Conservation (phyloP, 139 green algal species). For the Nannochloris sp. region DNA sequence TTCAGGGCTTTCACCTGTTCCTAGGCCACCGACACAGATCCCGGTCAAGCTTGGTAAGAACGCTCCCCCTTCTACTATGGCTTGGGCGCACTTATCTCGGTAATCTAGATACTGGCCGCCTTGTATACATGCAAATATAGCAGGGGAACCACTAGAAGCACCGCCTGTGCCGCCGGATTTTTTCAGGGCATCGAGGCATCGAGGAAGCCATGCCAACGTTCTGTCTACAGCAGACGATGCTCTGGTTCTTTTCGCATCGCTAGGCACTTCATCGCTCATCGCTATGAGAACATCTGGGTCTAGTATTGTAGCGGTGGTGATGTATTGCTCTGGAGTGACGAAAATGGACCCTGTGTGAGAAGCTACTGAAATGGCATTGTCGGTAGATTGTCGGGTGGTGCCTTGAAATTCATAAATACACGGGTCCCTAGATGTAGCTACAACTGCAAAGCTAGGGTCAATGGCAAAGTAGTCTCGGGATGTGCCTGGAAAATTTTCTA, state of each 20-base stretch:
- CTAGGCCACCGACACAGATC: conserved; percentile 53
- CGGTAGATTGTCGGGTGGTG: conserved; percentile 3
- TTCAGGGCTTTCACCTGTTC: conserved; percentile 46
- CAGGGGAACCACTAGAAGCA: neutral
- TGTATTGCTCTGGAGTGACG: conserved; percentile 35
- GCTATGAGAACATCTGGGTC: conserved; percentile 51
- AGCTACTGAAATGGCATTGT: conserved; percentile 11
- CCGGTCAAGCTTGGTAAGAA: conserved; percentile 21
- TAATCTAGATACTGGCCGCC: conserved; percentile 26
- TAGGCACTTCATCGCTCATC: conserved; percentile 54
- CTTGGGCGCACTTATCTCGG: conserved; percentile 27
- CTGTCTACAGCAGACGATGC: conserved; percentile 13
- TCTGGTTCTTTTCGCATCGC: conserved; percentile 9
- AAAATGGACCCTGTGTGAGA: conserved; percentile 25
- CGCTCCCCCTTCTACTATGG: conserved; percentile 5
- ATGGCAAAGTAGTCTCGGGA: conserved; percentile 38
- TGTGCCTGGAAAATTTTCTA: conserved; percentile 14
- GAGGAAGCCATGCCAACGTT: conserved; percentile 43
- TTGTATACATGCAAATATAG: conserved; percentile 27
- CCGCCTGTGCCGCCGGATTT: neutral
- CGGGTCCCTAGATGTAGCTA: conserved; percentile 54
- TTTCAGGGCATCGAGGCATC: conserved; percentile 34
- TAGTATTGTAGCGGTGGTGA: conserved; percentile 39
- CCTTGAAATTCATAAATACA: conserved; percentile 43
- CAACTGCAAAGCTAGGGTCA: conserved; percentile 4